These are phyloP conservation scores for Cystofilobasidium macerans DNA, from an alignment of 768 basidiomycete species.

Conservation along the genomic window DNA sequence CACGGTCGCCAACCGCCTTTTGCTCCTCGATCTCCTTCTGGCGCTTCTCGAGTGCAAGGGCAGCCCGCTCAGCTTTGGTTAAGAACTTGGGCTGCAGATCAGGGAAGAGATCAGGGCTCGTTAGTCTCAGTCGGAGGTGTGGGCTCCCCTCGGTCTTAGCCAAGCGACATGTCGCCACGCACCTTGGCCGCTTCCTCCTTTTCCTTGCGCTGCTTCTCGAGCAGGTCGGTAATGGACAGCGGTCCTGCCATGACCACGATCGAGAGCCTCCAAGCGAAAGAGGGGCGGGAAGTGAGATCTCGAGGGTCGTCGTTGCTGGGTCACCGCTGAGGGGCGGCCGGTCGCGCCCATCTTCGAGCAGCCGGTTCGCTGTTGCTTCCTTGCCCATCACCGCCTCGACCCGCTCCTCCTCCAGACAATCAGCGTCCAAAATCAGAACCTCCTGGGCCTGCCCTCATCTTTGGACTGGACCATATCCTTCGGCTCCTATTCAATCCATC, in stretches of 20 bases:
- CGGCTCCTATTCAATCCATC: no score
- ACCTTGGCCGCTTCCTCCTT: constrained; percentile 87
- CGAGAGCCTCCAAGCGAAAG: background rate
- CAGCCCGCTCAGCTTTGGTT: constrained; percentile 80
- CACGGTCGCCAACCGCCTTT: constrained; percentile 53
- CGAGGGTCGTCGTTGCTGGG: no score
- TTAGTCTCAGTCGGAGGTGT: constrained; percentile 5
- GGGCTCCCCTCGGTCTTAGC: background rate
- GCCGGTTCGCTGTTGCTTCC: no score
- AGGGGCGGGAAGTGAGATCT: no score
- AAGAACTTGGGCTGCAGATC: constrained; percentile 74
- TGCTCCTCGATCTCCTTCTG: constrained; percentile 68
- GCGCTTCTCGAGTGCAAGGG: constrained; percentile 76
- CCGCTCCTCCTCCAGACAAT: no score
- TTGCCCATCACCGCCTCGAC: no score
- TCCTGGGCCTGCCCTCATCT: no score
- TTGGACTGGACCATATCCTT: no score
- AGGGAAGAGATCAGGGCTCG: constrained; percentile 9
- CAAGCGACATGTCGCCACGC: constrained; percentile 5
- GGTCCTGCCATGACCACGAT: constrained; percentile 11
- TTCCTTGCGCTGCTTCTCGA: constrained; percentile 76
- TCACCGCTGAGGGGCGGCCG: no score
- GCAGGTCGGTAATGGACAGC: constrained; percentile 19
- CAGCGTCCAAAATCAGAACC: no score
- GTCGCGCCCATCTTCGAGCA: no score